Percentiles rank a stretch among this genome's conserved stretches.
Evolutionary conservation across 306 rosid species (phyloP).

Genomic region (Abrus pulchellus): DNA sequence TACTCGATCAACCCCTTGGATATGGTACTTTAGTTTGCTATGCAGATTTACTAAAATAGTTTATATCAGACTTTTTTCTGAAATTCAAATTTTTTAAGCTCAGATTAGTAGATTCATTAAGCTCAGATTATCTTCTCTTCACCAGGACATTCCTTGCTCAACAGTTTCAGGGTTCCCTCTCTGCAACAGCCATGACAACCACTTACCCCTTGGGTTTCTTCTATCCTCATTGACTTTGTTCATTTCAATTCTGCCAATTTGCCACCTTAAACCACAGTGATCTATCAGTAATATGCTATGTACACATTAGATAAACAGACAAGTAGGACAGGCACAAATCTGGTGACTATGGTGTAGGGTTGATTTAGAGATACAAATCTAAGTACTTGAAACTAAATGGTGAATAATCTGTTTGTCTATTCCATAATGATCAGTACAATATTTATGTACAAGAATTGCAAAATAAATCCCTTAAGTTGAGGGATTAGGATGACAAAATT

Average conservation of each 20-base stretch:
- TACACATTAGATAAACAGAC: background rate
- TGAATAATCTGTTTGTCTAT: too few species aligned
- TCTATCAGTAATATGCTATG: background rate
- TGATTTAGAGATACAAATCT: background rate
- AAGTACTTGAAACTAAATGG: too few species aligned
- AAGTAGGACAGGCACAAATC: background rate
- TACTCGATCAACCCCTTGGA: background rate
- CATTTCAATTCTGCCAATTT: background rate
- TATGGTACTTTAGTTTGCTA: background rate
- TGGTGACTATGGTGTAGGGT: background rate
- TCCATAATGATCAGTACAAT: too few species aligned
- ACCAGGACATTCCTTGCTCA: background rate
- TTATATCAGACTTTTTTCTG: background rate
- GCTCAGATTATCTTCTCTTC: background rate
- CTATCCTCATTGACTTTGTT: background rate
- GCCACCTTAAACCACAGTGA: background rate
- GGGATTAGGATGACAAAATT: too few species aligned
- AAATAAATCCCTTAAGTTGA: too few species aligned
- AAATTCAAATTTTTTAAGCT: background rate
- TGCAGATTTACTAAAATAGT: background rate
- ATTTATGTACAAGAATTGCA: too few species aligned
- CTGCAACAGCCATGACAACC: background rate
- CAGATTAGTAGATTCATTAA: background rate
- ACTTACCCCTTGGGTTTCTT: background rate
- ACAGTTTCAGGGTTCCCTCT: background rate